Evolutionary conservation across 805 yeast genomes (phyloP).

Genomic region (Suhomyces emberorum): DNA sequence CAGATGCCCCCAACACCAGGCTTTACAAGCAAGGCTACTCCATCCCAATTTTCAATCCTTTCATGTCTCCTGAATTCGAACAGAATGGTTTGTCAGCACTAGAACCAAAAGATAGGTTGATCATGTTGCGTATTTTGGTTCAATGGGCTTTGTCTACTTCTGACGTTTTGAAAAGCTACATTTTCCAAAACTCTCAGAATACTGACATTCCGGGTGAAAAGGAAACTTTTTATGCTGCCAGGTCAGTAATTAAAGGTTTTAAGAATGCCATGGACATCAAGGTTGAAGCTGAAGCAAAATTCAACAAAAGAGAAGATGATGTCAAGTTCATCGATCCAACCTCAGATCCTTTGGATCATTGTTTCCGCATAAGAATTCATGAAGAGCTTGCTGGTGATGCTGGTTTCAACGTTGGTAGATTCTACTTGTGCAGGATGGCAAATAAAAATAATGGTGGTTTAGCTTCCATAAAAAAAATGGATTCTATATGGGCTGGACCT

Average conservation of each 20-base stretch:
- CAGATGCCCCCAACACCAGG: slow-evolving; percentile 14
- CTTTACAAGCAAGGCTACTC: slow-evolving; percentile 4
- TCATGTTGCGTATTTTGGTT: slow-evolving; percentile 32
- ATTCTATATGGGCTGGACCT: slow-evolving; percentile 16
- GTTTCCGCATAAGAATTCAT: slow-evolving; percentile 30
- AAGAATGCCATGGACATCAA: slow-evolving; percentile 28
- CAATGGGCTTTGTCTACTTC: slow-evolving; percentile 37
- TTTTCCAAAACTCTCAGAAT: slow-evolving; percentile 20
- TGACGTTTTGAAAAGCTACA: slow-evolving; percentile 23
- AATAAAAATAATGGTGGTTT: slow-evolving; percentile 34
- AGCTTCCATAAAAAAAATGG: slow-evolving; percentile 34
- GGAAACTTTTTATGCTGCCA: slow-evolving; percentile 34
- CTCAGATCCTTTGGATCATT: slow-evolving; percentile 34
- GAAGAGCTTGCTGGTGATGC: slow-evolving; percentile 38
- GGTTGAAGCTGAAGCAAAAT: slow-evolving; percentile 28
- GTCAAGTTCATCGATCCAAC: slow-evolving; percentile 36
- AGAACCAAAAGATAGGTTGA: slow-evolving; percentile 31
- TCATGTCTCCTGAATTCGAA: slow-evolving; percentile 26
- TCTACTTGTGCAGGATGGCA: slow-evolving; percentile 37
- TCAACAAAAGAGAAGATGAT: slow-evolving; percentile 24
- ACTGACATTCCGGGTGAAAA: slow-evolving; percentile 40
- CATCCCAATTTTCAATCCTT: slow-evolving; percentile 22
- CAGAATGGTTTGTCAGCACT: slow-evolving; percentile 31
- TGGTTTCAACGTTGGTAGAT: slow-evolving; percentile 40
- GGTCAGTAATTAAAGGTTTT: slow-evolving; percentile 35